These are phyloP conservation scores for Ambrosiella xylebori DNA, from an alignment of 2,329 filamentous ascomycete genomes.

Conservation along the genomic window DNA sequence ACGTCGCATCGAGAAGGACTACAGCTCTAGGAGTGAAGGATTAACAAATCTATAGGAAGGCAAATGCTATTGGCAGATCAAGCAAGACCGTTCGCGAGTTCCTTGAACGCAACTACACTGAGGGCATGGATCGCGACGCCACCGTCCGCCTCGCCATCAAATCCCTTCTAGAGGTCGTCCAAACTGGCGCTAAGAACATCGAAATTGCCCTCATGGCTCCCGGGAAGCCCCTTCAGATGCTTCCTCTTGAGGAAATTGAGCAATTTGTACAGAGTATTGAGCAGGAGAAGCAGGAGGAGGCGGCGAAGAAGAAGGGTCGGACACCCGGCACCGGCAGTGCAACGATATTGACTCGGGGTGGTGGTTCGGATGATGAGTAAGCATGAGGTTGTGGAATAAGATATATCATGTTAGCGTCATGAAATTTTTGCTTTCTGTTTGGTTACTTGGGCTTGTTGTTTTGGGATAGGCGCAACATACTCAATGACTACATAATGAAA, in stretches of 20 bases:
- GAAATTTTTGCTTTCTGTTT: slow-evolving; percentile 13
- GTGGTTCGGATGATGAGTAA: slow-evolving; percentile 14
- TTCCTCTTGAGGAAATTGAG: slow-evolving; percentile 92
- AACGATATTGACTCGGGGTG: slow-evolving; percentile 54
- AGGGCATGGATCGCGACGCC: slow-evolving; percentile 87
- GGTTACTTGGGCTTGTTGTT: slow-evolving; percentile 1
- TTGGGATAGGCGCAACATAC: slow-evolving; percentile 14
- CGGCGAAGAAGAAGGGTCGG: slow-evolving; percentile 85
- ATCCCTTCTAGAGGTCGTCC: slow-evolving; percentile 91
- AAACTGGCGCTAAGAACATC: slow-evolving; percentile 98
- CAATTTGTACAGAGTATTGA: slow-evolving; percentile 97
- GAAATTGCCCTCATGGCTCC: slow-evolving; percentile 98
- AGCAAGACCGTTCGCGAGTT: slow-evolving; percentile 99
- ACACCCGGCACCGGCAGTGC: slow-evolving; percentile 52
- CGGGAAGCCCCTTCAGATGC: slow-evolving; percentile 78
- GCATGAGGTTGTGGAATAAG: neutral
- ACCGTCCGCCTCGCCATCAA: slow-evolving; percentile 97
- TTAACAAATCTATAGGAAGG: slow-evolving; percentile 52
- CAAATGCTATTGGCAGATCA: slow-evolving; percentile 92
- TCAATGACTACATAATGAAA: slow-evolving; percentile 11
- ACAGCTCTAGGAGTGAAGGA: neutral
- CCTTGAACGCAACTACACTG: slow-evolving; percentile 96
- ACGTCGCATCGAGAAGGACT: slow-evolving; percentile 20
- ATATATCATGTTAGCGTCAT: slow-evolving; percentile 14
- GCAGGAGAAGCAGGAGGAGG: slow-evolving; percentile 98